Evolutionary conservation across 345 rosid genomes (phyloP).

Genomic region (Nephelium lappaceum): DNA sequence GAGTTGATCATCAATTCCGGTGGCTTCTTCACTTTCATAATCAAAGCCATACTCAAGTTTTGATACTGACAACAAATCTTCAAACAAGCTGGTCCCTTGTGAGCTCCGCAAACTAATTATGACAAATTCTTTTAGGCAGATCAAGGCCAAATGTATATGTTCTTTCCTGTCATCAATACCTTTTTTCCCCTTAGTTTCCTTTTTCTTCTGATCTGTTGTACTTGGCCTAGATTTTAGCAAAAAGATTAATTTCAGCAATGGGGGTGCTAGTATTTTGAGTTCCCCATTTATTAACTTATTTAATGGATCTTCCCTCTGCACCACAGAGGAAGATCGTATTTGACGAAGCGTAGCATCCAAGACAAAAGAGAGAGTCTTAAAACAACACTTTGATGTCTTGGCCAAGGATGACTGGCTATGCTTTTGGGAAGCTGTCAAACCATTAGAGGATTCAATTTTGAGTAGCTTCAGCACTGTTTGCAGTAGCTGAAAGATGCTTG

Average conservation of each 20-base stretch:
- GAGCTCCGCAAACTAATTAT: slow-evolving; percentile 43
- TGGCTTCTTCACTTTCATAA: slow-evolving; percentile 41
- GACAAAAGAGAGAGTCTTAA: slow-evolving; percentile 45
- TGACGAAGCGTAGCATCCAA: slow-evolving; percentile 59
- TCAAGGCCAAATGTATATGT: slow-evolving; percentile 55
- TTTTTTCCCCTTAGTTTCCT: slow-evolving; percentile 42
- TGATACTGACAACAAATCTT: slow-evolving; percentile 56
- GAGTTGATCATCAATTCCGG: slow-evolving; percentile 47
- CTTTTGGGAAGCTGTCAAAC: slow-evolving; percentile 45
- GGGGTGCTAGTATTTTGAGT: slow-evolving; percentile 57
- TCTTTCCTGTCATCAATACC: slow-evolving; percentile 56
- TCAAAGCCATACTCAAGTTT: slow-evolving; percentile 37
- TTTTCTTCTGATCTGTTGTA: slow-evolving; percentile 37
- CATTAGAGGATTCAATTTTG: slow-evolving; percentile 32
- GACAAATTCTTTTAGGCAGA: slow-evolving; percentile 71
- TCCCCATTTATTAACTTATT: slow-evolving; percentile 63
- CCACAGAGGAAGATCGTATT: slow-evolving; percentile 46
- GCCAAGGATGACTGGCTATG: slow-evolving; percentile 50
- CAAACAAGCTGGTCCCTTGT: slow-evolving; percentile 49
- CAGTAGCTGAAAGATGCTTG: slow-evolving; percentile 67
- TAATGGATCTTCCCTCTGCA: slow-evolving; percentile 57
- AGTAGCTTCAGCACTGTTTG: slow-evolving; percentile 36
- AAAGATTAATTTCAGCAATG: slow-evolving; percentile 63
- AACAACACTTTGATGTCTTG: slow-evolving; percentile 43
- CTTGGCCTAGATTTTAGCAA: slow-evolving; percentile 45